A percentile compares a stretch with the other conserved stretches of the same genome.
phyloP scores from a whole-genome alignment of 441 rosid species.

The Populus trichocarpa region DNA sequence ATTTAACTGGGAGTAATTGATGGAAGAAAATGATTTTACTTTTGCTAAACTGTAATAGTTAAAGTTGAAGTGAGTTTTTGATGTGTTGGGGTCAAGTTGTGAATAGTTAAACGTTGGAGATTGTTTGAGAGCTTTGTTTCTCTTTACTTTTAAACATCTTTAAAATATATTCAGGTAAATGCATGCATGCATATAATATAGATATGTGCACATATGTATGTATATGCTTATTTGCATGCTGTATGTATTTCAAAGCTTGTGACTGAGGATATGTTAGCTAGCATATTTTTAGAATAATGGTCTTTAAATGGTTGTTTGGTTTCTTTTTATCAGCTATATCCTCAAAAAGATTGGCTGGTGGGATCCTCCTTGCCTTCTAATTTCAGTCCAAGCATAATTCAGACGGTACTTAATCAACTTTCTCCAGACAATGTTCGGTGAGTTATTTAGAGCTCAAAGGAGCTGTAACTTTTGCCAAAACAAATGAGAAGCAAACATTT shows the following conservation, averaged over 20 bases:
- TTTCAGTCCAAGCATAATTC: conserved; percentile 54
- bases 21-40: neutral
- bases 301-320: neutral
- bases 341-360: conserved; percentile 82
- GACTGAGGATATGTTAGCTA: neutral
- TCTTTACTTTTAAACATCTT: neutral
- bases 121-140: neutral
- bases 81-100: neutral
- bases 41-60: neutral
- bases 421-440: conserved; percentile 65
- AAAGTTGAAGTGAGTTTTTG: neutral
- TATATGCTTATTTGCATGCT: neutral
- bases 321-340: conserved; percentile 50
- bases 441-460: conserved; percentile 24
- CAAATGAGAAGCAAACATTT: neutral
- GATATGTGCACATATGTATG: neutral
- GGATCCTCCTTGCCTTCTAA: conserved; percentile 70
- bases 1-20: neutral
- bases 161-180: neutral
- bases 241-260: neutral
- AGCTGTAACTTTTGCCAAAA: neutral
- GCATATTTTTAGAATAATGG: conserved; percentile 1
- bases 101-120: neutral
- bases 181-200: neutral
- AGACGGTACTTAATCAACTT: conserved; percentile 56